phyloP scores from a whole-genome alignment of 345 rosid genomes.

The Litchi chinensis region DNA sequence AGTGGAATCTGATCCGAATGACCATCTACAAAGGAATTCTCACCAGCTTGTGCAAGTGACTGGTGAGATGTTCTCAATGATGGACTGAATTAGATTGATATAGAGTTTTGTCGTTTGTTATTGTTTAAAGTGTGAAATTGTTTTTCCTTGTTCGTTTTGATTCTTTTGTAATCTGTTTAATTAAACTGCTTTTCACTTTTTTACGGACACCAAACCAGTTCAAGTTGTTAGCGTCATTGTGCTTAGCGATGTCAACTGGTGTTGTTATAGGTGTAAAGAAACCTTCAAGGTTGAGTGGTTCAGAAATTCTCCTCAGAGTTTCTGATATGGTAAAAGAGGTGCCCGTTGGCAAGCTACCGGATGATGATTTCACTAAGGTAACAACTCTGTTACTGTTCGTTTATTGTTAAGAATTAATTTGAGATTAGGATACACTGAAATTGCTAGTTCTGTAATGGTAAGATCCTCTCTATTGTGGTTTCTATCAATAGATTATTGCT shows the following conservation, averaged over 20 bases:
- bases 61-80: slow-evolving; percentile 38
- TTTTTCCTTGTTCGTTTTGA: no score
- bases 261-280: slow-evolving; percentile 42
- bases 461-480: background rate
- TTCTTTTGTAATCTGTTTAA: no score
- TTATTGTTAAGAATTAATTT: no score
- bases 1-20: slow-evolving; percentile 46
- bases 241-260: background rate
- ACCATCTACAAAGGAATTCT: slow-evolving; percentile 40
- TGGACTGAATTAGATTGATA: background rate
- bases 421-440: no score
- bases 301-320: slow-evolving; percentile 41
- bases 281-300: slow-evolving; percentile 5
- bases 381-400: background rate
- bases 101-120: background rate
- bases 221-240: background rate
- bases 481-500: background rate
- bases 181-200: no score
- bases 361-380: slow-evolving; percentile 54
- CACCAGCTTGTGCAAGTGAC: slow-evolving; percentile 52
- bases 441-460: background rate
- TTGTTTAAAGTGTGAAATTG: background rate
- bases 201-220: background rate
- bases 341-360: slow-evolving; percentile 39
- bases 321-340: slow-evolving; percentile 36